Evolutionary conservation across 1,284 basidiomycete genomes (phyloP), one percentile per base, ranked within the genome.

Genomic region (Ceratorhiza oryzae-sativae): DNA sequence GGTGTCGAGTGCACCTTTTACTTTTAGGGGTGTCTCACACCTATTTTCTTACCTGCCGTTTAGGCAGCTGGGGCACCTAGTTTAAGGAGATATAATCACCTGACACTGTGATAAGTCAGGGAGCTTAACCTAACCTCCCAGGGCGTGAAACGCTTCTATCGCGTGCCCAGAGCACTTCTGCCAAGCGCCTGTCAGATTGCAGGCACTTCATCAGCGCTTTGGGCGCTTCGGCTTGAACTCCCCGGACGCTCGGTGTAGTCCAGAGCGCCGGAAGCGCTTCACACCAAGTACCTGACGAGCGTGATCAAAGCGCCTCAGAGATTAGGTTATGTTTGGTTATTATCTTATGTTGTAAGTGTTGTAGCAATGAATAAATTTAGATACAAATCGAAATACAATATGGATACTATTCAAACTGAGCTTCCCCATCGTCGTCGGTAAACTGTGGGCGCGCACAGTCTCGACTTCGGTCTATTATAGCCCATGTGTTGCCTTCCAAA

Each of bases 51-150:
- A n/a, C n/a, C n/a, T n/a, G n/a, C n/a, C n/a, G n/a, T n/a, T n/a
- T n/a, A n/a, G n/a, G n/a, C n/a, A n/a, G n/a, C n/a, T n/a, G n/a
- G n/a, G n/a, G n/a, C n/a, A n/a, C n/a, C n/a, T n/a, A n/a, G n/a
- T n/a, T n/a, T n/a, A n/a, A n/a, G n/a, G n/a, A n/a, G n/a, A n/a
- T n/a, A n/a, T n/a, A n/a, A n/a, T n/a, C n/a, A n/a, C n/a, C n/a
- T n/a, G n/a, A n/a, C 46, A 49, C 46, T 49, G 46, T 49, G 18
- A 23, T 18, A 49, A 49, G 46, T 49, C 46, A 49, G 46, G 46
- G 46, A 23, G 23, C 46, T 49, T 49, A 49, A 49, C 46, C 46
- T 49, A 49, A 49, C n/a, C 23, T 18, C 12, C 12, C 4, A 15
- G 3, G n/a, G 2, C 4, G 23, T 23, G 4, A 12, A 20, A 23